Evolutionary conservation across 2,329 filamentous ascomycete species (phyloP), one percentile per base, ranked within the genome.

Genomic region (Pseudogymnoascus sp.): DNA sequence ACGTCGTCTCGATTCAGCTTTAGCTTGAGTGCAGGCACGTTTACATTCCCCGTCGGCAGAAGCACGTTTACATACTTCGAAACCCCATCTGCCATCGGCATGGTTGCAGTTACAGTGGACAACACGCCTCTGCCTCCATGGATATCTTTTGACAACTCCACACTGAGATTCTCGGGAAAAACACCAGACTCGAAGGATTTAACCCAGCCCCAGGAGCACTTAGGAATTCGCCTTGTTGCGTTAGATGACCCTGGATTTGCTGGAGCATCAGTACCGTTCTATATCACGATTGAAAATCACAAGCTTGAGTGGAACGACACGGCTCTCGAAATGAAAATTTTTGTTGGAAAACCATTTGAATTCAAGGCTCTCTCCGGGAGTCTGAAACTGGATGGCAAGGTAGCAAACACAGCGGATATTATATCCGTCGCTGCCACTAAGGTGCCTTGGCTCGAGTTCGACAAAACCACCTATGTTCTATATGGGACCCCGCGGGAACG

Each of bases 61-160:
- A 76, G 84, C 16, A 90, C 88, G 0, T 96, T 96, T 73, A 78
- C 78, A n/a, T 76, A 82, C n/a, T 67, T 61, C 34, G 66, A 54
- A 13, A 62, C 43, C 45, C 76, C 77, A 0, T 77, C 79, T 3
- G 75, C 76, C 14, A 80, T 87, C 61, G 85, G 85, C 65, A 96
- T 92, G 74, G 93, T 95, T 72, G 90, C 90, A 7, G 86, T 89
- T 2, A 89, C 90, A 3, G 81, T 80, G 4, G 84, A 93, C 71
- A 90, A 90, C 71, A 90, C 89, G n/a, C 92, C 92, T 37, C 78
- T 96, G 37, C 92, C 92, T 19, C 87, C 91, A 0, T 96, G 92
- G 92, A 79, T 96, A 51, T 78, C 78, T n/a, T 96, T 96, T 71
- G 83, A 95, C 69, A 73, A 82, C 0, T 73, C 73, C 1, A 79